Evolutionary conservation across 2,329 filamentous ascomycete species (phyloP), one percentile per base, ranked within the genome.

Genomic region (Grosmannia clavigera): DNA sequence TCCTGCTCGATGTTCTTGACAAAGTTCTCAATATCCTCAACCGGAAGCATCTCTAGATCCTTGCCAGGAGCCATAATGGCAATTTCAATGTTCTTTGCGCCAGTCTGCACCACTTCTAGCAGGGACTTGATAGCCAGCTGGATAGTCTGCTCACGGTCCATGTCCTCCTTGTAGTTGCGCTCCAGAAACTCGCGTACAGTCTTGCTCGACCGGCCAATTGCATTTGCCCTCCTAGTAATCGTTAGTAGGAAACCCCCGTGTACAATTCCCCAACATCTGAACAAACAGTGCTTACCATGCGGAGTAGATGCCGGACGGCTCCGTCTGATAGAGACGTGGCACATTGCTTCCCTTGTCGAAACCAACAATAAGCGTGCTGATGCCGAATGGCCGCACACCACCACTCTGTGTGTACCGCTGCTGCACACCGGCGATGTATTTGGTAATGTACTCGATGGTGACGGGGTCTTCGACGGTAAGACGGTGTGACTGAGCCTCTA

Each of bases 1-100:
- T 99, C 95, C 69, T 92, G 88, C 80, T 99, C 95, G 74, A 99
- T 99, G 75, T 85, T 94, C 85, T 97, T 97, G 70, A 99, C 95
- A 70, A 95, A 96, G 67, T 84, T 83, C 80, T 99, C 94, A 70
- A 99, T 99, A 70, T 96, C 90, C 73, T 97, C 92, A 38, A 92
- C 87, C 2, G 91, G 90, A 67, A 99, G 82, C 85, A 96, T 92
- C 79, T 97, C 92, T 64, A 99, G 84, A 19, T 81, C 74, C 79
- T 96, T 91, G 58, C 90, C 92, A 7, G 94, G 92, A 9, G 90
- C 89, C 91, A 97, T 96, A 71, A 99, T 86, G 61, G 95, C 94
- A 70, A 99, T 97, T 78, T 99, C 94, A 70, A 99, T 99, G 76
- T 99, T 99, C 85, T 99, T 99, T 58, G 94, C 94, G 64, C 94